These are phyloP conservation scores for Eucalyptus regnans DNA, from an alignment of 345 rosid species.

Conservation along the genomic window DNA sequence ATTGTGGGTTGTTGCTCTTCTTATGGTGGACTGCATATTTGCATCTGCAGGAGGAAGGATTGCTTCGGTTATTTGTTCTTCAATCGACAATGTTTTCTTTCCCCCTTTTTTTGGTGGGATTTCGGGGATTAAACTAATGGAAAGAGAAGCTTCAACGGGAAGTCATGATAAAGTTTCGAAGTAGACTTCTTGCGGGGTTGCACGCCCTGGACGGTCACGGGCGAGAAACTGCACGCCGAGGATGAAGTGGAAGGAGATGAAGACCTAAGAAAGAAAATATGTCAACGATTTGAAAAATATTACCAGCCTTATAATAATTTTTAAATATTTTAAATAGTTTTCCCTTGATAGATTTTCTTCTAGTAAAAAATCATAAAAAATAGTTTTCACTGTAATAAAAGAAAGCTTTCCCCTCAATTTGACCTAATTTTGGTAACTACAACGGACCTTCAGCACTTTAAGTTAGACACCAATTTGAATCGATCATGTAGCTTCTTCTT, in stretches of 20 bases:
- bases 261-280: background rate
- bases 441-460: background rate
- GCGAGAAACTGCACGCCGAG: background rate
- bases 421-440: background rate
- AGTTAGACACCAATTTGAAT: background rate
- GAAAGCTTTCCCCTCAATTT: background rate
- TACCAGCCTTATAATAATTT: background rate
- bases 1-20: background rate
- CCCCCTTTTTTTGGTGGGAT: background rate
- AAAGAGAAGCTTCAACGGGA: background rate
- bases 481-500: background rate
- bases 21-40: background rate
- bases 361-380: no score
- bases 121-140: background rate
- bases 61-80: background rate
- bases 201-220: background rate
- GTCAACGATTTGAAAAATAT: no score
- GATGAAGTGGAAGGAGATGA: background rate
- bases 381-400: rapidly evolving
- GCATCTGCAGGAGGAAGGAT: background rate
- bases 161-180: background rate
- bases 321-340: no score
- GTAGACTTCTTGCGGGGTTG: background rate
- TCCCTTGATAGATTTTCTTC: background rate
- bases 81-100: background rate